Percentiles rank a stretch among this genome's conserved stretches.
Conservation (phyloP, 169 alveolate species). For the Cryptosporidium xiaoi region DNA sequence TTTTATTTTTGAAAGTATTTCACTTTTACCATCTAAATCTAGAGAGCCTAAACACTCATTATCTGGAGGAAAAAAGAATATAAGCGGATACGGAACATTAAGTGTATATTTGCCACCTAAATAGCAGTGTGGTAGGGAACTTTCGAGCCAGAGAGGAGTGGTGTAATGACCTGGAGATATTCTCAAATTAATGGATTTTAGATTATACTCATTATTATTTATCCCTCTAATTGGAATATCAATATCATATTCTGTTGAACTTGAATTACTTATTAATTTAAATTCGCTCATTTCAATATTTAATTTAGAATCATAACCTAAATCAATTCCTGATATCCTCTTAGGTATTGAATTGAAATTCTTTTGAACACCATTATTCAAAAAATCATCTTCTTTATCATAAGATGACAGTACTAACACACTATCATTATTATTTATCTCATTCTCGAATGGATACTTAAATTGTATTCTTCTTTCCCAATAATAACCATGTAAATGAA, state of each 20-base stretch:
- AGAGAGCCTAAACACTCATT: background rate
- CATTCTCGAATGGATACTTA: conserved; percentile 4
- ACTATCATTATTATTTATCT: background rate
- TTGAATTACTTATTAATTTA: background rate
- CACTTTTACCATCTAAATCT: background rate
- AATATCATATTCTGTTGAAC: conserved; percentile 3
- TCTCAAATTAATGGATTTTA: background rate
- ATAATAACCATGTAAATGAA: conserved; percentile 13
- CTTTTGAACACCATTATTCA: background rate
- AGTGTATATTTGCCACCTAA: conserved; percentile 20
- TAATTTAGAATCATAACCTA: conserved; percentile 10
- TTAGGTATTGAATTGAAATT: background rate
- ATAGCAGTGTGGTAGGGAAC: conserved; percentile 19
- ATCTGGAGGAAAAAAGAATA: conserved; percentile 49
- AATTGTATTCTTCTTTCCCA: conserved; percentile 31
- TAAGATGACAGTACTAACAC: background rate
- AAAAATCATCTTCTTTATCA: background rate
- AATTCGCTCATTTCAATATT: conserved; percentile 12
- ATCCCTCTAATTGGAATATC: conserved; percentile 22
- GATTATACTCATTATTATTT: background rate
- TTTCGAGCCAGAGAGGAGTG: conserved; percentile 58
- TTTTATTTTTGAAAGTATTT: background rate
- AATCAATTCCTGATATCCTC: conserved; percentile 40
- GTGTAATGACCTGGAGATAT: conserved; percentile 53
- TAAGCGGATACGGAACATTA: conserved; percentile 14